Base-by-base conservation (phyloP, 192 early-diverging fungal species). In the Backusella macrospora region DNA sequence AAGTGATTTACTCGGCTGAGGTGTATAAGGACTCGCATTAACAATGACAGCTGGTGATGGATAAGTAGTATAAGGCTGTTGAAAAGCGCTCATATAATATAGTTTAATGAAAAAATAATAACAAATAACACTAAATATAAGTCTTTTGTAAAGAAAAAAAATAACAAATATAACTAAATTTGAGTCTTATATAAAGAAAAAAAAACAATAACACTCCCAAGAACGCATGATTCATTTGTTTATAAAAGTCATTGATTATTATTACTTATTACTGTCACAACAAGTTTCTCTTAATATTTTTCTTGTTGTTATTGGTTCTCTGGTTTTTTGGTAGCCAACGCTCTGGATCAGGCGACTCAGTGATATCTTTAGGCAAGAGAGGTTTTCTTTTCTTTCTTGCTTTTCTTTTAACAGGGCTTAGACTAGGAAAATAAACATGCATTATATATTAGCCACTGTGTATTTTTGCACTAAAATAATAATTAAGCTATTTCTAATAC, bases 151-250 rank as follows among this genome's bases (percentile, higher is more conserved):
- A 10, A 26, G 47, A 26, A 59, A 59, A 59, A 26, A 3, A 59
- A 59, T 23, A 59, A 59, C 52, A 59, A 59, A 59, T 21, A 59
- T 23, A 13, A 26, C 52, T 59, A 59, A 59, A 59, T 18, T 16
- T 49, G 16, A 49, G 2, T 49, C 18, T 49, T 49, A 18, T 59
- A 59, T 59, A 26, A 10, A 26, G 47, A 26, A 59, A 59, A 59
- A 26, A 59, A 59, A 59, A 34, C 29, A 34, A 59, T 59, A 34
- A 59, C 26, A 59, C 52, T 59, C 52, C 21, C 52, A 59, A 23
- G 21, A 59, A 59, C 52, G 21, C 52, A 59, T 59, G 52, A 59
- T 59, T 9, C 13, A 46, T 59, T 59, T 59, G 52, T 59, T 59
- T 59, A 59, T 23, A 59, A 26, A 12, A 59, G 52, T 59, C 52